Evolutionary conservation across 495 filamentous ascomycete genomes (phyloP), one percentile per base, ranked within the genome.

Genomic region (Aspergillus egyptiacus): DNA sequence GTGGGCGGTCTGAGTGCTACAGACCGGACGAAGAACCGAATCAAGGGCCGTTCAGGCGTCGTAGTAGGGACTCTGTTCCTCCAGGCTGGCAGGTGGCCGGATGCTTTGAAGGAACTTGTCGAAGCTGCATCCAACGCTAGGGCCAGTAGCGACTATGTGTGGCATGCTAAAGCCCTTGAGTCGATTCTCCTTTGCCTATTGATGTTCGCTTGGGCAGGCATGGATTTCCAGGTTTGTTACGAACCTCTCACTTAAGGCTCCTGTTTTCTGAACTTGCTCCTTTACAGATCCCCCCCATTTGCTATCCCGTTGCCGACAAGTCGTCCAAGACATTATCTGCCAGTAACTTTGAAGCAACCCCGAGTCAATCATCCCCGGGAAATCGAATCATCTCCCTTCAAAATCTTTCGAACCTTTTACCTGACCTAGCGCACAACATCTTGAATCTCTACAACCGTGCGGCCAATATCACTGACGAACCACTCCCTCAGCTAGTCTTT

Each of bases 131-230:
- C 80, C 9, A 78, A 83, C 52, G 86, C 89, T 13, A 86, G 86
- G 62, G 81, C 80, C 27, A 81, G 83, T 55, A 91, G 86, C 62
- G 93, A 97, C 65, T 87, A 95, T 71, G 63, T 96, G 6, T 99
- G 93, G 93, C 88, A 97, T 73, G 93, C 85, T 10, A 99, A 97
- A 68, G 90, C 87, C 3, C 75, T 97, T 24, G 93, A 97, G 59
- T 83, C 87, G 8, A 85, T 93, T 53, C 68, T 90, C 11, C 77
- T 95, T 37, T 84, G 82, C 61, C 75, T 96, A 50, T 56, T 97
- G 23, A 81, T 97, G 69, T 79, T 94, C 39, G 86, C 83, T 43
- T 94, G 89, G 85, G 77, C 83, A 37, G 86, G 85, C 11, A 74
- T 90, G 61, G 87, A 95, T 62, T 98, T 96, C 65, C 81, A 87